A percentile compares a stretch with the other conserved stretches of the same genome.
These are phyloP conservation scores for Botryobasidium botryosum DNA, from an alignment of 768 basidiomycete genomes.

Conservation along the genomic window DNA sequence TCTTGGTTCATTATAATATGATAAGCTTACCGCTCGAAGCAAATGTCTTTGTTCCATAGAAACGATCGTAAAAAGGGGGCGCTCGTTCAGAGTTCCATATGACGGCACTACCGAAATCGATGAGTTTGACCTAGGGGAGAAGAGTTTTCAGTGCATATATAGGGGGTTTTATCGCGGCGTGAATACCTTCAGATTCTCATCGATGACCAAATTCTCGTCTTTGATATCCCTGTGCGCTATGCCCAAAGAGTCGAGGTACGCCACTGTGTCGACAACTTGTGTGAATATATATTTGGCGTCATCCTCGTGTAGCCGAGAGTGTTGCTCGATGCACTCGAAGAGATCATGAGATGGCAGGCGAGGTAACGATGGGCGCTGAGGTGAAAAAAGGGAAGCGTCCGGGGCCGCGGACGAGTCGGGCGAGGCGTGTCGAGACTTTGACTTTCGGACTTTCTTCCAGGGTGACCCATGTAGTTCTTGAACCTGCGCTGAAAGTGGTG, in stretches of 20 bases:
- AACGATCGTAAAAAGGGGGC: constrained; percentile 53
- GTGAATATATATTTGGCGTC: constrained; percentile 70
- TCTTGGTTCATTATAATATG: no score
- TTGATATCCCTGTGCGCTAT: constrained; percentile 27
- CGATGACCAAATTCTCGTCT: constrained; percentile 28
- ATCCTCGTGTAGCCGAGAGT: constrained; percentile 61
- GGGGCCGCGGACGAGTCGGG: constrained; percentile 1
- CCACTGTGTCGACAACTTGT: constrained; percentile 74
- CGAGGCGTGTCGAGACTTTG: constrained; percentile 3
- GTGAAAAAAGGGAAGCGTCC: constrained; percentile 4
- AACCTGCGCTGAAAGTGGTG: constrained; percentile 30
- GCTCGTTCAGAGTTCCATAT: constrained; percentile 45
- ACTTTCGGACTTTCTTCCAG: constrained; percentile 30
- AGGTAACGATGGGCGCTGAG: constrained; percentile 25
- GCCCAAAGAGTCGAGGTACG: constrained; percentile 38
- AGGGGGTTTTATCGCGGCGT: no score
- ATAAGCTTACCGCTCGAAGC: constrained; percentile 12
- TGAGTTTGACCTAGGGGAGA: constrained; percentile 60
- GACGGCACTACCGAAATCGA: constrained; percentile 88
- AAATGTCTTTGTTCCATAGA: constrained; percentile 26
- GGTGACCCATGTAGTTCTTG: constrained; percentile 89
- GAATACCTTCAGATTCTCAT: constrained; percentile 38
- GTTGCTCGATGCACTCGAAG: constrained; percentile 89
- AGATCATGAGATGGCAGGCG: constrained; percentile 78
- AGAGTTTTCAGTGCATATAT: no score